Evolutionary conservation across 495 filamentous ascomycete species (phyloP), one percentile per base, ranked within the genome.

Genomic region (Neurospora sp.): DNA sequence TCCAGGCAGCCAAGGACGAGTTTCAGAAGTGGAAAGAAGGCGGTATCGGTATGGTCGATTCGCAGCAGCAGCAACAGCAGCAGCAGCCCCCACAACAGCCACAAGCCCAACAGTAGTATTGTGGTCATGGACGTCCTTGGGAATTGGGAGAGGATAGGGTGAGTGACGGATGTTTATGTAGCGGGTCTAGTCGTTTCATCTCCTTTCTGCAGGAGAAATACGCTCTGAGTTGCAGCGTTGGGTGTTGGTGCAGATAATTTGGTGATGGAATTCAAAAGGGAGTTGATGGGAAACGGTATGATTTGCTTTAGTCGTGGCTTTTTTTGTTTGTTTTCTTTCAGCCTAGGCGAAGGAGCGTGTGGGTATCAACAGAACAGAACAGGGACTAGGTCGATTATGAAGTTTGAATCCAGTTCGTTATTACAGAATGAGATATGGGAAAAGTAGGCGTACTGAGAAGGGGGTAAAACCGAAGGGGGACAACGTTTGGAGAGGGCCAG

Each of bases 1-100:
- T 94, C 45, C 89, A 93, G 72, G 87, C 87, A 74, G 85, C 84
- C 22, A 93, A 93, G 73, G 84, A 88, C 74, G 86, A 85, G 4
- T 93, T 89, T 81, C 76, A 82, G 75, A 84, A 80, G 75, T 88
- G 84, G 84, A 81, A 80, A 61, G 82, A 85, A 14, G 82, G 80
- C 1, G 75, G 81, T 37, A 44, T 74, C 27, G 53, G 53, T 65
- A 65, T 65, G 53, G 53, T 65, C 12, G 53, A 65, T 27, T 27
- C 53, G 42, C 47, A 37, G 14, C 20, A 71, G 41, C 40, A 38
- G 68, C 35, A 69, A 9, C 35, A 69, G n/a, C 44, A 53, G 47
- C 47, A 59, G 47, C 53, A 35, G 53, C 53, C 53, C 53, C 22
- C 27, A 65, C 53, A 65, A 65, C 27, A 35, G 53, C 22, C 53